phyloP scores from a whole-genome alignment of 2,329 filamentous ascomycete genomes.

The Beauveria caledonica region DNA sequence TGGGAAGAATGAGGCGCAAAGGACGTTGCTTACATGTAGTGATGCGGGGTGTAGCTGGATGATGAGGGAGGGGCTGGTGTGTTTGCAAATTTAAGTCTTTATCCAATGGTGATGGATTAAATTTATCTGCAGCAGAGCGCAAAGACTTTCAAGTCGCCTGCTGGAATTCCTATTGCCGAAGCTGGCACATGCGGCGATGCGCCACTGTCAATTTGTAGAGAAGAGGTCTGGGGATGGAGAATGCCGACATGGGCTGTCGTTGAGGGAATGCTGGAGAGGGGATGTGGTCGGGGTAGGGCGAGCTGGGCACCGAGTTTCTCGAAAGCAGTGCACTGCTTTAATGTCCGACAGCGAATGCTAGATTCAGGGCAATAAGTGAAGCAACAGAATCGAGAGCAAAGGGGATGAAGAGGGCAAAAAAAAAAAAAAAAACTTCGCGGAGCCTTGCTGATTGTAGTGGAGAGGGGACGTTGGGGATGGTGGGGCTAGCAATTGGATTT shows the following conservation, averaged over 20 bases:
- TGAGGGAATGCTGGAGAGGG: not conserved
- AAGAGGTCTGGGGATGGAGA: constrained; percentile 12
- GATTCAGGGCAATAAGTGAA: not conserved
- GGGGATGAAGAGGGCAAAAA: not conserved
- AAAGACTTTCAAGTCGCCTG: constrained; percentile 60
- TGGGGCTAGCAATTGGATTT: not conserved
- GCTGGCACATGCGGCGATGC: constrained; percentile 36
- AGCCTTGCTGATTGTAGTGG: not conserved
- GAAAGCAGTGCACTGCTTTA: not conserved
- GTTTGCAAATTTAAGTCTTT: not conserved
- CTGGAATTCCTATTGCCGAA: constrained; percentile 33
- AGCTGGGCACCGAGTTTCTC: too few species aligned
- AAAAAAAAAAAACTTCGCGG: too few species aligned
- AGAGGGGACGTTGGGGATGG: not conserved
- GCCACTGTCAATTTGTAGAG: constrained; percentile 20
- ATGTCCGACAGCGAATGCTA: not conserved
- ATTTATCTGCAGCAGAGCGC: constrained; percentile 44
- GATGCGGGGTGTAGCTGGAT: not conserved
- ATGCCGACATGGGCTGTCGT: constrained; percentile 14
- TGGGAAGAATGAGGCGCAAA: not conserved
- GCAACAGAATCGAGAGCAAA: too few species aligned
- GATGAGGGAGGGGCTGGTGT: not conserved
- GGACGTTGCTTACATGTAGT: not conserved
- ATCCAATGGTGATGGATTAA: constrained; percentile 31
- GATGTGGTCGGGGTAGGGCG: not conserved